These are phyloP conservation scores for Orbilia oligospora DNA, from an alignment of 2,329 filamentous ascomycete species.

Conservation along the genomic window DNA sequence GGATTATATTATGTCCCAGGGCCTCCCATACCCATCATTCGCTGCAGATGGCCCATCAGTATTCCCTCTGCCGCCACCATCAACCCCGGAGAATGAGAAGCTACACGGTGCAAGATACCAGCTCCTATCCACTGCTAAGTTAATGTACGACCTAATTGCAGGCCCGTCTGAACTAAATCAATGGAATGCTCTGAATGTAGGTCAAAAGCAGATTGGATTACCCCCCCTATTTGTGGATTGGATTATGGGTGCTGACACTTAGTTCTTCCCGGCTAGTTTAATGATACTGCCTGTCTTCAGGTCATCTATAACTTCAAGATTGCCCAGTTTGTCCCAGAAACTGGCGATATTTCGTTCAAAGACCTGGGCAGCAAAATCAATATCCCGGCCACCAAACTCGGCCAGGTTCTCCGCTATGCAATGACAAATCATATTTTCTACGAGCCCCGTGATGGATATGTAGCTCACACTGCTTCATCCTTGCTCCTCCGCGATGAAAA, in stretches of 20 bases:
- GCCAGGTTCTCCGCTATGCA: conserved; percentile 72
- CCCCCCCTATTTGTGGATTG: no score
- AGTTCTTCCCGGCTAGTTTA: conserved; percentile 13
- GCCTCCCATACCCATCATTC: conserved; percentile 46
- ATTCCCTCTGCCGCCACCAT: conserved; percentile 36
- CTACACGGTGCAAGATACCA: conserved; percentile 25
- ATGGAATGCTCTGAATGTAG: conserved; percentile 34
- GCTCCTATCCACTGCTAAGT: conserved; percentile 32
- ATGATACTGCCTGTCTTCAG: conserved; percentile 31
- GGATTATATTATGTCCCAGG: conserved; percentile 50
- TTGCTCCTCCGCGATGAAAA: conserved; percentile 70
- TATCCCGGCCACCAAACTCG: conserved; percentile 69
- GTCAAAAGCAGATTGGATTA: not conserved
- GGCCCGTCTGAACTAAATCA: conserved; percentile 32
- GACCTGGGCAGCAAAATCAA: conserved; percentile 33
- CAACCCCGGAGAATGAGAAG: conserved; percentile 41
- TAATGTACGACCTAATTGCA: conserved; percentile 36
- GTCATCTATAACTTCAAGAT: conserved; percentile 50
- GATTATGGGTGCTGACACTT: no score
- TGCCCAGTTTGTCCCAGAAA: conserved; percentile 30
- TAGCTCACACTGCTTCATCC: conserved; percentile 73
- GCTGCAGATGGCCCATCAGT: conserved; percentile 30
- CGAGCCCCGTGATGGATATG: conserved; percentile 70
- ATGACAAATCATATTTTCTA: conserved; percentile 74
- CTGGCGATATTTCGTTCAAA: conserved; percentile 37